Percentiles rank a stretch among this genome's conserved stretches.
Evolutionary conservation across 2,329 filamentous ascomycete genomes (phyloP).

Genomic region (Seiridium cupressi): DNA sequence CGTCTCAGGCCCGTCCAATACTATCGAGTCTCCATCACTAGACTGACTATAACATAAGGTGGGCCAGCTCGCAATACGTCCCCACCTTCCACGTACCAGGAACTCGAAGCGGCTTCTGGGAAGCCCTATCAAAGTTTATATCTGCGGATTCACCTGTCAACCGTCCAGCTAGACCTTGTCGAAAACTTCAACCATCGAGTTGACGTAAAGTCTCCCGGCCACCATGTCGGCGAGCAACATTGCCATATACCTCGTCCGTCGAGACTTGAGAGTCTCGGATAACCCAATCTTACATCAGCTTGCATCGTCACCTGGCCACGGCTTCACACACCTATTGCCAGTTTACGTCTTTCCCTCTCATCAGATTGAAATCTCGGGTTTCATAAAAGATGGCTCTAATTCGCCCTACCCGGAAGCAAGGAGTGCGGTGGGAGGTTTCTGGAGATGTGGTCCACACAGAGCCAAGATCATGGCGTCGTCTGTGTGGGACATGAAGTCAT

Average conservation of each 20-base stretch:
- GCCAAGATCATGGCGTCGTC: constrained; percentile 71
- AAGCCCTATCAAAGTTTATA: no score
- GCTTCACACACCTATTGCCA: constrained; percentile 68
- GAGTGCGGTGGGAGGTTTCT: constrained; percentile 65
- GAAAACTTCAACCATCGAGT: background rate
- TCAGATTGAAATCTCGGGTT: constrained; percentile 74
- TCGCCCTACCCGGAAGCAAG: constrained; percentile 69
- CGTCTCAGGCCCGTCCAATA: no score
- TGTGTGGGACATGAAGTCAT: constrained; percentile 69
- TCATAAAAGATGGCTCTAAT: constrained; percentile 51
- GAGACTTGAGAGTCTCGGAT: constrained; percentile 71
- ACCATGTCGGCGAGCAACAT: constrained; percentile 42
- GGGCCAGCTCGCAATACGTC: no score
- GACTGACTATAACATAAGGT: no score
- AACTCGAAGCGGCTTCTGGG: no score
- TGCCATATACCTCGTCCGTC: constrained; percentile 69
- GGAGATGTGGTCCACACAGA: constrained; percentile 71
- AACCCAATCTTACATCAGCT: constrained; percentile 69
- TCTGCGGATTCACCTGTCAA: background rate
- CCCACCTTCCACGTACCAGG: no score
- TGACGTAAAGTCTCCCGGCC: background rate
- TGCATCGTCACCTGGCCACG: constrained; percentile 45
- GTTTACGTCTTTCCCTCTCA: constrained; percentile 67
- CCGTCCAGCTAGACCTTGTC: background rate
- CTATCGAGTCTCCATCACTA: no score